A percentile compares a stretch with the other conserved stretches of the same genome.
Conservation (phyloP, 345 rosid genomes). For the Gossypium mustelinum region DNA sequence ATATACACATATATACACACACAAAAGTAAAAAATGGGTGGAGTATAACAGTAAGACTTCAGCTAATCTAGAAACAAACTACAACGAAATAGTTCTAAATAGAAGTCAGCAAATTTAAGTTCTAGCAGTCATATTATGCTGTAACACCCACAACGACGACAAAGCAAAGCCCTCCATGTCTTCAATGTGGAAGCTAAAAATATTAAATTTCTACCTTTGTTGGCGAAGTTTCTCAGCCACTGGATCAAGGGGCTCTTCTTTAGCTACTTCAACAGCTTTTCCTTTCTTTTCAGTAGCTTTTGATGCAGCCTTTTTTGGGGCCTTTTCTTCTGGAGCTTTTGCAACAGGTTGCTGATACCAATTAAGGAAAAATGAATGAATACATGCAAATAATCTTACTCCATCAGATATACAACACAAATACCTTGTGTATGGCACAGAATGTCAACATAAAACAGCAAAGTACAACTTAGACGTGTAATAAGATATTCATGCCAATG, state of each 20-base stretch:
- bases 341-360: constrained; percentile 37
- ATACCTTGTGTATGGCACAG: background rate
- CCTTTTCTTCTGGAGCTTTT: constrained; percentile 41
- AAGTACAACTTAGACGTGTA: background rate
- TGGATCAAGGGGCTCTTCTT: constrained; percentile 56
- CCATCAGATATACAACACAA: background rate
- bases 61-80: background rate
- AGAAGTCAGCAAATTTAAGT: background rate
- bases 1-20: background rate
- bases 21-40: too few relatives aligned
- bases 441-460: background rate
- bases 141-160: background rate
- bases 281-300: constrained; percentile 53
- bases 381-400: background rate
- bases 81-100: background rate
- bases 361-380: constrained; percentile 8
- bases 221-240: constrained; percentile 69
- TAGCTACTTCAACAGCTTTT: constrained; percentile 35
- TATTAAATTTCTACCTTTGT: constrained; percentile 49
- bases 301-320: constrained; percentile 42
- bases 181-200: background rate
- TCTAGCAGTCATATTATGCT: background rate
- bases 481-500: too few relatives aligned
- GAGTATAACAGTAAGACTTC: background rate
- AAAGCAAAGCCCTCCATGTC: background rate